Conservation (phyloP, 768 basidiomycete species). For the Ephemerocybe angulata region DNA sequence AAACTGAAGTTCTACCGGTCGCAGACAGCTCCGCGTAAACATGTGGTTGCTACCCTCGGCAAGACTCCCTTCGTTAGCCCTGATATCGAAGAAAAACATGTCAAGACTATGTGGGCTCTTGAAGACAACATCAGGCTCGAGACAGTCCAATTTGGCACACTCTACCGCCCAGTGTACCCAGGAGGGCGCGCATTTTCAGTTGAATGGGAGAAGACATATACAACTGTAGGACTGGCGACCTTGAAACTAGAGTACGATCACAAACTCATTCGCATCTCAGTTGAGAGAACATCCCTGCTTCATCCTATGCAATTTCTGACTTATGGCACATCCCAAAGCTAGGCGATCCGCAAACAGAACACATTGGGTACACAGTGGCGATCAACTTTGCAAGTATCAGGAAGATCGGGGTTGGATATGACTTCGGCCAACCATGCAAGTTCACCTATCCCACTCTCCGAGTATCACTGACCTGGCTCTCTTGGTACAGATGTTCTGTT, state of each 20-base stretch:
- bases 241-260: conserved; percentile 66
- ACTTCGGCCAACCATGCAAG: conserved; percentile 62
- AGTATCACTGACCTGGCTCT: not conserved
- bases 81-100: conserved; percentile 47
- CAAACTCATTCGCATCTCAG: conserved; percentile 61
- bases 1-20: conserved; percentile 35
- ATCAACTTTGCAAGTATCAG: conserved; percentile 57
- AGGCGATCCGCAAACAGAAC: conserved; percentile 52
- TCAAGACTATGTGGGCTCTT: conserved; percentile 40
- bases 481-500: conserved; percentile 56
- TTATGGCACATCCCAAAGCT: conserved; percentile 38
- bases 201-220: conserved; percentile 62
- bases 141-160: conserved; percentile 64
- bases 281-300: conserved; percentile 25
- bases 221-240: conserved; percentile 43
- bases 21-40: conserved; percentile 8
- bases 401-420: conserved; percentile 57
- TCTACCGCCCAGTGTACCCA: conserved; percentile 40
- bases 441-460: conserved; percentile 6
- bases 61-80: conserved; percentile 58
- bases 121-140: conserved; percentile 51
- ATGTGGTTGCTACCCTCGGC: conserved; percentile 34
- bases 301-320: not conserved
- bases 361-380: conserved; percentile 46
- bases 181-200: conserved; percentile 56